Base-by-base conservation (phyloP, 2,329 filamentous ascomycete genomes). In the Calonectria pteridis region DNA sequence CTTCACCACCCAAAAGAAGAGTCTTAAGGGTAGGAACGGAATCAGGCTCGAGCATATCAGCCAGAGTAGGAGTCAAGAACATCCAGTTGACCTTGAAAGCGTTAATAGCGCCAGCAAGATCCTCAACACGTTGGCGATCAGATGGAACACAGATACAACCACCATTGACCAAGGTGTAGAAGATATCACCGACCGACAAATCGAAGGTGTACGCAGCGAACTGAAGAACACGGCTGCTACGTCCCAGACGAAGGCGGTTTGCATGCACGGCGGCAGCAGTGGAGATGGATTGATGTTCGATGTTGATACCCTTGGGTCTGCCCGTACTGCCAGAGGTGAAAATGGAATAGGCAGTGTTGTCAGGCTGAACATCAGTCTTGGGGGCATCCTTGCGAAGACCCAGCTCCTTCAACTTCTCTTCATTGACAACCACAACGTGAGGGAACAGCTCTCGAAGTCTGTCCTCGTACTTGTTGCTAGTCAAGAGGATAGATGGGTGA, bases 61-160 rank as follows among this genome's bases (percentile, higher is more conserved):
- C 55, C 33, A 62, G 10, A 1, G 55, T 62, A 3, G 55, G 55
- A 6, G 55, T 62, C 35, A 62, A 40, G 55, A 62, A 62, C 55
- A 62, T 62, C 55, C 55, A 62, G 55, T 62, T 62, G 14, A 62
- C 55, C 33, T 62, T 62, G 35, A 62, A 62, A 18, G 55, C n/a
- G 10, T 62, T 62, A 16, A 62, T 62, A 2, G 55, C 55, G 6
- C 55, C 55, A 18, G 55, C 55, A 40, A 62, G 55, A 20, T 62
- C 55, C 9, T 62, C 55, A 2, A 62, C 55, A 62, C 55, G 55
- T 14, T 62, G 55, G 1, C 55, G n/a, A 13, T 62, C 55, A 3
- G 55, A 62, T 11, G 55, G 55, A 62, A 62, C 55, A 6, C 55
- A 62, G 9, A 62, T 62, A 4, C 55, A 62, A 23, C 55, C 55